Evolutionary conservation across 2,329 filamentous ascomycete genomes (phyloP), one percentile per base, ranked within the genome.

Genomic region (Colletotrichum sp.): DNA sequence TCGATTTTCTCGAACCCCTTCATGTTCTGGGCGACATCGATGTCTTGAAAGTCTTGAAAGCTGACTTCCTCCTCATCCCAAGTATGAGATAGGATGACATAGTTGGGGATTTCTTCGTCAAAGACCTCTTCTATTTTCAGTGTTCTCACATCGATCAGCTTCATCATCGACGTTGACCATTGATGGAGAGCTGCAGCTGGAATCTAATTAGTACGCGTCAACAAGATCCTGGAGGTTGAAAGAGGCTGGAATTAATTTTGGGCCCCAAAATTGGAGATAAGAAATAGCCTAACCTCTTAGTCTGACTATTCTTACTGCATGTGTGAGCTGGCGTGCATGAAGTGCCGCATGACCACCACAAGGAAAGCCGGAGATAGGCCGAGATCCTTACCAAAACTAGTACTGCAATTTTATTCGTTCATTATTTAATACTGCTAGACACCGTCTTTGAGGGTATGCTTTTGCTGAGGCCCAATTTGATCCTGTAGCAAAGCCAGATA

Each of bases 81-180:
- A 10, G 78, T 81, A 52, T 82, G 81, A 24, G 81, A 82, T 5
- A 81, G 62, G 62, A 81, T 81, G 48, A 79, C 79, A 30, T 82
- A 82, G 1, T 18, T 9, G 55, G 73, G 65, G 21, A 55, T 52
- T 3, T 16, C 28, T 9, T 52, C 28, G 26, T 32, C 63, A 21
- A 21, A 66, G 26, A 66, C 48, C 12, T 24, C n/a, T n/a, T 66
- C 63, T 18, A 66, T 30, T 21, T 30, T 32, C 14, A 38, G 24
- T 32, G 63, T 66, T 34, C n/a, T 28, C 21, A 66, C 63, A 21
- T 66, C 52, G 38, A 66, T 55, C 3, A 66, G 63, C 38, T 55
- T 52, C 63, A 66, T 66, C 16, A 26, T 24, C 43, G 43, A 21
- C 43, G 43, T 52, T 12, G 43, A 52, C 43, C 43, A 52, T 52